Conservation (phyloP, 371 early-diverging fungal species). For the Lichtheimia ramosa region DNA sequence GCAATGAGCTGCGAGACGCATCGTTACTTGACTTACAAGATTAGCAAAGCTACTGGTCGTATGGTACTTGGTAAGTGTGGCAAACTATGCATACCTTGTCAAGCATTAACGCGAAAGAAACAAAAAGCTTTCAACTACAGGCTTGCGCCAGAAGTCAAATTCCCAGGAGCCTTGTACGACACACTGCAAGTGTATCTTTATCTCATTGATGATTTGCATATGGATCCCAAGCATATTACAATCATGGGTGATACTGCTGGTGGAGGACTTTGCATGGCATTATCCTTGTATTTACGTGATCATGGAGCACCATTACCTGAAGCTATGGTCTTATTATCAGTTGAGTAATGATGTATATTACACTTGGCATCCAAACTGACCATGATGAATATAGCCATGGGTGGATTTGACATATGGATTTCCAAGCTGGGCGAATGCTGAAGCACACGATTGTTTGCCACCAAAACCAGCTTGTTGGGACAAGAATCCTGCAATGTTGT, state of each 20-base stretch:
- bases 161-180: slow-evolving; percentile 5
- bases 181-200: slow-evolving; percentile 2
- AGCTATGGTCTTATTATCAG: background rate
- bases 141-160: background rate
- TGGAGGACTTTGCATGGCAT: background rate
- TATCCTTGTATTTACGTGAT: background rate
- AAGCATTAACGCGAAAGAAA: background rate
- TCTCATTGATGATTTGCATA: background rate
- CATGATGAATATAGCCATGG: background rate
- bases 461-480: background rate
- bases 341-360: background rate
- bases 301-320: slow-evolving; percentile 2
- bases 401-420: slow-evolving; percentile 2
- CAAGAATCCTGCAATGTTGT: background rate
- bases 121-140: background rate
- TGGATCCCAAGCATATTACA: background rate
- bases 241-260: slow-evolving; percentile 2
- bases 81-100: background rate
- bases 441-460: background rate
- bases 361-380: too few species aligned
- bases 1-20: background rate
- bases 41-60: background rate
- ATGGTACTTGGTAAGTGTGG: background rate
- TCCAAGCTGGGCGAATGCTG: slow-evolving; percentile 1
- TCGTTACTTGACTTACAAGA: background rate